phyloP scores from a whole-genome alignment of 2,329 filamentous ascomycete genomes.

The Venturia pyrina region DNA sequence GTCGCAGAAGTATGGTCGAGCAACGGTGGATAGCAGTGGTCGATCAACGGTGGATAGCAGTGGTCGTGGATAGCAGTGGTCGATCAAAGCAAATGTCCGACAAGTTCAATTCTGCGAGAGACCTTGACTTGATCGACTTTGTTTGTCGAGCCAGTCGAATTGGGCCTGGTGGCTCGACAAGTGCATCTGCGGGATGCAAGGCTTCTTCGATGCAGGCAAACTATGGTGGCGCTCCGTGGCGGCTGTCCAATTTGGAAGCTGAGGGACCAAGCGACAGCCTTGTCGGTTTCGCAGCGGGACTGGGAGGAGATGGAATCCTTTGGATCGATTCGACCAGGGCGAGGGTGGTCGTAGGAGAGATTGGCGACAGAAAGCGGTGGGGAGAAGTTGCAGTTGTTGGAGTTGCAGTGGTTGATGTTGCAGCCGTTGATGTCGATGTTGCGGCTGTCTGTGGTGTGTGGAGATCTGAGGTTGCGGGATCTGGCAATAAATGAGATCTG shows the following conservation, averaged over 20 bases:
- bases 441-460: not conserved
- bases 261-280: not conserved
- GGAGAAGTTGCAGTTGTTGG: too few relatives aligned
- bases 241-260: not conserved
- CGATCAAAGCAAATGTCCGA: not conserved
- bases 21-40: not conserved
- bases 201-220: not conserved
- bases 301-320: not conserved
- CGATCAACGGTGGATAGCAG: not conserved
- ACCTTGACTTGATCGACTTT: not conserved
- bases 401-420: too few relatives aligned
- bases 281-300: not conserved
- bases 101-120: not conserved
- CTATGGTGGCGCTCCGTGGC: constrained; percentile 4
- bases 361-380: not conserved
- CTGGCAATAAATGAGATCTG: not conserved
- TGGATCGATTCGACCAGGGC: not conserved
- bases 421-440: not conserved
- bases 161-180: not conserved
- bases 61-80: too few relatives aligned
- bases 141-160: not conserved
- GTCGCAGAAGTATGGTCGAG: not conserved
- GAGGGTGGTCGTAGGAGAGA: not conserved
- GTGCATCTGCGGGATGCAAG: constrained; percentile 5
- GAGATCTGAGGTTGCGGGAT: not conserved